Conservation (phyloP, 495 filamentous ascomycete genomes). For the Hypoxylon cercidicola region DNA sequence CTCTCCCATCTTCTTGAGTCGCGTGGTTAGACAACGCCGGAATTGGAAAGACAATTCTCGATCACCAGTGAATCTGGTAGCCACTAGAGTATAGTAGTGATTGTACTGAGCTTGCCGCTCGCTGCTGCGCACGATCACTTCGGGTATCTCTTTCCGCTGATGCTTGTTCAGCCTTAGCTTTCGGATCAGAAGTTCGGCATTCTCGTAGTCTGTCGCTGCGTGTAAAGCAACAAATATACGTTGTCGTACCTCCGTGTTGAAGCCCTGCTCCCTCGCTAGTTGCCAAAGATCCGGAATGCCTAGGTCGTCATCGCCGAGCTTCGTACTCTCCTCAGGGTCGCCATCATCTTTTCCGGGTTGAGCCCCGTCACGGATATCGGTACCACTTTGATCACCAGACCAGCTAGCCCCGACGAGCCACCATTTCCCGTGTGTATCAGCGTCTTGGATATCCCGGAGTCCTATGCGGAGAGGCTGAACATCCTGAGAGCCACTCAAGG, state of each 20-base stretch:
- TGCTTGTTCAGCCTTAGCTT: slow-evolving; percentile 87
- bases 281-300: slow-evolving; percentile 71
- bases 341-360: slow-evolving; percentile 36
- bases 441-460: slow-evolving; percentile 80
- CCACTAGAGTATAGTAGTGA: slow-evolving; percentile 90
- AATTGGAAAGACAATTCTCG: slow-evolving; percentile 82
- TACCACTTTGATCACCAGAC: slow-evolving; percentile 63
- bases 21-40: slow-evolving; percentile 84
- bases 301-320: slow-evolving; percentile 59
- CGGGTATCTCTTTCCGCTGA: slow-evolving; percentile 87
- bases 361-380: slow-evolving; percentile 34
- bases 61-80: slow-evolving; percentile 75
- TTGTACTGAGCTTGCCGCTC: slow-evolving; percentile 87
- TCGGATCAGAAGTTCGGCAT: slow-evolving; percentile 78
- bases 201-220: slow-evolving; percentile 85
- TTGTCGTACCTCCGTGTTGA: slow-evolving; percentile 94
- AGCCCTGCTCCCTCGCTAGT: slow-evolving; percentile 83
- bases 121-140: slow-evolving; percentile 87
- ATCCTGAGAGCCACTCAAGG: slow-evolving; percentile 38
- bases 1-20: slow-evolving; percentile 89
- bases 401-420: slow-evolving; percentile 97
- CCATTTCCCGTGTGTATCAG: slow-evolving; percentile 93
- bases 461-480: slow-evolving; percentile 79
- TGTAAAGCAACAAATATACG: slow-evolving; percentile 92
- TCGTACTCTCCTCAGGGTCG: slow-evolving; percentile 45